Evolutionary conservation across 345 rosid species (phyloP).

Genomic region (Eucalyptus urophylla): DNA sequence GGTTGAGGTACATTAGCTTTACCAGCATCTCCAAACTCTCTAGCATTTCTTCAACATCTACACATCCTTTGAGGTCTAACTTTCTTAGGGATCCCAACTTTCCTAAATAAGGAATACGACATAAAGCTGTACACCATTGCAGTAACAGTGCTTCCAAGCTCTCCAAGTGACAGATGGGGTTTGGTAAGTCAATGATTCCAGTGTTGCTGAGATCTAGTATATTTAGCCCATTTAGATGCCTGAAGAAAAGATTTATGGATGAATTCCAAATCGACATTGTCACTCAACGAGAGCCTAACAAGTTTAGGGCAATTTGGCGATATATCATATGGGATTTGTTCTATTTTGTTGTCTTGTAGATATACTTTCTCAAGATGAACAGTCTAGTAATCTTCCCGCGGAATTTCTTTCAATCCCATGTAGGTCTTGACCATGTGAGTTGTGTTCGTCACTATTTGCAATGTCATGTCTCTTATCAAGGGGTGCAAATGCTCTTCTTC

Average conservation of each 20-base stretch:
- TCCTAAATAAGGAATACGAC: neutral
- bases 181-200: neutral
- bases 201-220: neutral
- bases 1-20: neutral
- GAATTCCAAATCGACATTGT: accelerated
- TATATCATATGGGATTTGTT: neutral
- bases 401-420: neutral
- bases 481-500: neutral
- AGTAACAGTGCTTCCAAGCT: neutral
- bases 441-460: neutral
- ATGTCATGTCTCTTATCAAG: conserved; percentile 4
- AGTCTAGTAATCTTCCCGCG: neutral
- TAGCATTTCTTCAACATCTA: neutral
- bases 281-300: neutral
- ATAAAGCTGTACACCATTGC: accelerated
- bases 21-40: neutral
- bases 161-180: neutral
- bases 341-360: neutral
- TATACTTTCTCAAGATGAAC: neutral
- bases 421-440: neutral
- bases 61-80: neutral
- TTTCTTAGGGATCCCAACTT: neutral
- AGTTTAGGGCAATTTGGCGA: neutral
- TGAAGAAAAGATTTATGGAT: neutral
- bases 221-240: too few relatives aligned